Conservation (phyloP, 441 rosid species). For the Erysimum pusillum region DNA sequence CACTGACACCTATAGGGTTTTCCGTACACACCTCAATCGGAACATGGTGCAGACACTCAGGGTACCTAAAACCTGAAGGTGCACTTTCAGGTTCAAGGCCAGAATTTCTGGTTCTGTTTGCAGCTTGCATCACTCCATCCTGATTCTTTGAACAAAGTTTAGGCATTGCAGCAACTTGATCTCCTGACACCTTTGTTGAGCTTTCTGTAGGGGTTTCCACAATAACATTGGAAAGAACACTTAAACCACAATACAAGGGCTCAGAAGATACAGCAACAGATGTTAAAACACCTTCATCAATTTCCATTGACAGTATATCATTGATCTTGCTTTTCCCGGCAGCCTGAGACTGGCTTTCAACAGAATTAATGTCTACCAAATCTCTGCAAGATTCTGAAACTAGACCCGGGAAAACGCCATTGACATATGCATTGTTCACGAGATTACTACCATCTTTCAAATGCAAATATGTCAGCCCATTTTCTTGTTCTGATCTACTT, state of each 20-base stretch:
- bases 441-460: slow-evolving; percentile 47
- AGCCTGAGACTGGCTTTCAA: slow-evolving; percentile 45
- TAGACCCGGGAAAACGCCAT: slow-evolving; percentile 39
- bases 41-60: slow-evolving; percentile 53
- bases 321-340: slow-evolving; percentile 44
- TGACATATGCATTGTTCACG: slow-evolving; percentile 46
- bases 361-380: slow-evolving; percentile 42
- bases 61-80: slow-evolving; percentile 51
- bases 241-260: slow-evolving; percentile 48
- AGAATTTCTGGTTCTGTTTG: slow-evolving; percentile 39
- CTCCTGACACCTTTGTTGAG: slow-evolving; percentile 46
- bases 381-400: slow-evolving; percentile 44
- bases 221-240: slow-evolving; percentile 47
- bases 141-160: slow-evolving; percentile 44
- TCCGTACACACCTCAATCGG: slow-evolving; percentile 49
- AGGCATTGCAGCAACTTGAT: slow-evolving; percentile 38
- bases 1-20: slow-evolving; percentile 48
- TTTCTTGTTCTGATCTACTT: slow-evolving; percentile 52
- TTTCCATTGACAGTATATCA: slow-evolving; percentile 43
- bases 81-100: slow-evolving; percentile 45
- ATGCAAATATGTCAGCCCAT: slow-evolving; percentile 42
- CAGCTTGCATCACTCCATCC: slow-evolving; percentile 50
- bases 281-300: slow-evolving; percentile 47
- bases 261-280: slow-evolving; percentile 51
- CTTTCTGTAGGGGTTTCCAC: slow-evolving; percentile 48